Conservation (phyloP, 2,329 filamentous ascomycete genomes). For the Xylaria sp. region DNA sequence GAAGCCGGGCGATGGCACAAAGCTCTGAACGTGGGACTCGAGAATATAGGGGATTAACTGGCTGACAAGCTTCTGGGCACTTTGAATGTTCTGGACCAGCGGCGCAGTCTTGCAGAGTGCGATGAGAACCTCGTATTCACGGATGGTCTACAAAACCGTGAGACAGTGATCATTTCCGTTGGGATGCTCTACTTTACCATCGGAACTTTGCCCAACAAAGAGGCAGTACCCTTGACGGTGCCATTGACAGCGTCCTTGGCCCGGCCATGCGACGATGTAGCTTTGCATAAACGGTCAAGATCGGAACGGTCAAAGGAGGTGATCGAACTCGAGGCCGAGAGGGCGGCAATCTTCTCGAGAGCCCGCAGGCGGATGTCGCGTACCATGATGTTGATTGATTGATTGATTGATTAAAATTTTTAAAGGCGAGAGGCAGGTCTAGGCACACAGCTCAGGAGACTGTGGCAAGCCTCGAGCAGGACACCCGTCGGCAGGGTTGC, state of each 20-base stretch:
- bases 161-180: constrained; percentile 28
- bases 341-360: constrained; percentile 71
- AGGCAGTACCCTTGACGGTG: constrained; percentile 52
- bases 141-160: constrained; percentile 70
- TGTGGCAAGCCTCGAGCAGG: not conserved
- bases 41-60: constrained; percentile 87
- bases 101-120: constrained; percentile 92
- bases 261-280: constrained; percentile 61
- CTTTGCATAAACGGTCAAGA: constrained; percentile 69
- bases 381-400: constrained; percentile 52
- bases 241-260: constrained; percentile 61
- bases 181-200: constrained; percentile 61
- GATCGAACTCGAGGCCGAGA: constrained; percentile 66
- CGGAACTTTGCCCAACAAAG: constrained; percentile 63
- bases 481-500: not conserved
- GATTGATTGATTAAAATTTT: not conserved
- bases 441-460: not conserved
- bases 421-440: constrained; percentile 6
- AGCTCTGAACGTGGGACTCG: constrained; percentile 82
- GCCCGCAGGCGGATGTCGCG: constrained; percentile 70
- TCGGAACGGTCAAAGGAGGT: constrained; percentile 70
- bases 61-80: constrained; percentile 79
- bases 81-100: constrained; percentile 73
- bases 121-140: constrained; percentile 91
- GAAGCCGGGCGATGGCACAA: constrained; percentile 83